Conservation (phyloP, 129 eudicot species). For the Flaveria linearis region DNA sequence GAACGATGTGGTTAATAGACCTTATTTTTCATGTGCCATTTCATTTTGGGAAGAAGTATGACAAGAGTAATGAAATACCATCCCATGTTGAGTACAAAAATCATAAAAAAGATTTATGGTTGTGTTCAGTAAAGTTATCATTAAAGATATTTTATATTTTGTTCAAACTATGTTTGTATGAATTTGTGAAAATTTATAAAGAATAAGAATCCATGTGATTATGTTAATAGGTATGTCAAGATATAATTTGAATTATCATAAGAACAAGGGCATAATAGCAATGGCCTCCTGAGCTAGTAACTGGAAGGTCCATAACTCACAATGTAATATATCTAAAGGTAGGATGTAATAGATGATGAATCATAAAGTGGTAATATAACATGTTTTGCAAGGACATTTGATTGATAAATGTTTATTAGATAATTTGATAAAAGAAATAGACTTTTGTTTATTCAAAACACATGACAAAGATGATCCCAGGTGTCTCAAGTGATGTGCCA, state of each 20-base stretch:
- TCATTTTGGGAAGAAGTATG: slow-evolving; percentile 25
- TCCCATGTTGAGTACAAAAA: neutral
- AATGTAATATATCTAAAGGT: neutral
- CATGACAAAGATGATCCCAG: no score
- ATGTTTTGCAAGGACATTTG: neutral
- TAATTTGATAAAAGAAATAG: neutral
- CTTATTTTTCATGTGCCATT: neutral
- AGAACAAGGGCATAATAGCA: neutral
- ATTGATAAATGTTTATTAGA: neutral
- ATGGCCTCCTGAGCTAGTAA: no score
- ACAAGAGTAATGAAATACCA: neutral
- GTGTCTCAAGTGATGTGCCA: no score
- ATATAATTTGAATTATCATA: neutral
- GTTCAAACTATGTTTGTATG: neutral
- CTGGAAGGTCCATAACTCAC: no score
- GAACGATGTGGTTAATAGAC: neutral
- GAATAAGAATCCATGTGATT: neutral
- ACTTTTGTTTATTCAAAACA: no score
- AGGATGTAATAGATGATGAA: neutral
- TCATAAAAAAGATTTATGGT: neutral
- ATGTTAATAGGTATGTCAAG: neutral
- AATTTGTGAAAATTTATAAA: neutral
- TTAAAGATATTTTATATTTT: neutral
- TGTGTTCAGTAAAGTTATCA: neutral
- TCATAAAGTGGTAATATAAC: neutral